phyloP scores from a whole-genome alignment of 2,329 filamentous ascomycete genomes.

The Fusarium cyanostomum region DNA sequence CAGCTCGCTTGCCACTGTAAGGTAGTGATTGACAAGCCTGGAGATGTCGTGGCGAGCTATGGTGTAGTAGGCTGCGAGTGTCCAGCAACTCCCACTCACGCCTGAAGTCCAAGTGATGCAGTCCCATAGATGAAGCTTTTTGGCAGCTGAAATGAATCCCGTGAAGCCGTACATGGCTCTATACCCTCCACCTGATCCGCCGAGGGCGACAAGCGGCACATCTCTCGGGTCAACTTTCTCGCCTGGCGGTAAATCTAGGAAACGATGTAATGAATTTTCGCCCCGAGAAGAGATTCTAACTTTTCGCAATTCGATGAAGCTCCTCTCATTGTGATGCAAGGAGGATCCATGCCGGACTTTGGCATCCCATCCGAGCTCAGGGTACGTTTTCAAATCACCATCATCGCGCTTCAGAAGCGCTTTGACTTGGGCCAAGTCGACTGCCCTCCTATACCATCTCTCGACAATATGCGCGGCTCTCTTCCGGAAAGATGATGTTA shows the following conservation, averaged over 20 bases:
- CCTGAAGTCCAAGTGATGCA: constrained; percentile 37
- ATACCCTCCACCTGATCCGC: constrained; percentile 37
- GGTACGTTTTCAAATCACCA: constrained; percentile 23
- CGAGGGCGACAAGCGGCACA: constrained; percentile 34
- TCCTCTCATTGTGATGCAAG: constrained; percentile 16
- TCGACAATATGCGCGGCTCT: neutral
- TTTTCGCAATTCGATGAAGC: constrained; percentile 26
- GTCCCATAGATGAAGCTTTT: constrained; percentile 31
- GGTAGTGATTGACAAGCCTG: constrained; percentile 25
- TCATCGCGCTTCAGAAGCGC: constrained; percentile 15
- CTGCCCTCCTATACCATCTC: constrained; percentile 31
- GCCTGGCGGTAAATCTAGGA: constrained; percentile 5
- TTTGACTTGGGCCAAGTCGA: constrained; percentile 30
- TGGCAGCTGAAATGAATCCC: constrained; percentile 26
- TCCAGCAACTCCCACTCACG: constrained; percentile 41
- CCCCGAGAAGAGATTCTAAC: constrained; percentile 23
- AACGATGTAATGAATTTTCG: constrained; percentile 16
- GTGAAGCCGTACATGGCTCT: constrained; percentile 40
- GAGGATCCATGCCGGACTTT: constrained; percentile 22
- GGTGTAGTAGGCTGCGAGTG: constrained; percentile 36
- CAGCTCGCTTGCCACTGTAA: constrained; percentile 30
- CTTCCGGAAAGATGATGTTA: neutral
- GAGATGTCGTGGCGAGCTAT: constrained; percentile 30
- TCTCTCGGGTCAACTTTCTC: constrained; percentile 29
- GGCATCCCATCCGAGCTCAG: constrained; percentile 34